These are phyloP conservation scores for Daedaleopsis nitida DNA, from an alignment of 768 basidiomycete species.

Conservation along the genomic window DNA sequence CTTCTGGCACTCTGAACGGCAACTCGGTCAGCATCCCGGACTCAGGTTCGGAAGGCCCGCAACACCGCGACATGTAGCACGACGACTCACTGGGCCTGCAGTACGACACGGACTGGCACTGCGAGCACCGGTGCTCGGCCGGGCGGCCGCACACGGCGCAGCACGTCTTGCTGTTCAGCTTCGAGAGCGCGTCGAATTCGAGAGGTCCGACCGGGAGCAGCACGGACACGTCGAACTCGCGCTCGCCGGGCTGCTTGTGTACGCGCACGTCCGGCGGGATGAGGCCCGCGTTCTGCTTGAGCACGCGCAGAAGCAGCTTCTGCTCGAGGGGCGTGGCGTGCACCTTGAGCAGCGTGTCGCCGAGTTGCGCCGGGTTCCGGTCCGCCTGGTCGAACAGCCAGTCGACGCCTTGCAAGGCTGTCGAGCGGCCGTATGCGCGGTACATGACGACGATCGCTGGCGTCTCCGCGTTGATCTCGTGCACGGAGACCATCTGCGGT, in stretches of 20 bases:
- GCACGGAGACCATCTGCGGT: background rate
- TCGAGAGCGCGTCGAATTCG: constrained; percentile 37
- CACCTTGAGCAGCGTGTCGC: background rate
- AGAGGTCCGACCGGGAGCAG: constrained; percentile 41
- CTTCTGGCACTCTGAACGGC: constrained; percentile 6
- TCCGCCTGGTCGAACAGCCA: too few relatives aligned
- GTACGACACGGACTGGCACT: constrained; percentile 38
- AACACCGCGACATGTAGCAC: background rate
- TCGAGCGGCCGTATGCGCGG: background rate
- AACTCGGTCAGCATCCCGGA: background rate
- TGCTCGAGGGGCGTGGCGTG: constrained; percentile 32
- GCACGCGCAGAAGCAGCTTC: constrained; percentile 33
- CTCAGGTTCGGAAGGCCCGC: background rate
- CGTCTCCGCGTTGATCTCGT: background rate
- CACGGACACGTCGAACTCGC: constrained; percentile 34
- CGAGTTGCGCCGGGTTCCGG: background rate
- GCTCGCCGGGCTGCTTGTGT: constrained; percentile 22
- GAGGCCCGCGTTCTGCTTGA: constrained; percentile 34
- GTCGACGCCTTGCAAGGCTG: background rate
- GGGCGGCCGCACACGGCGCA: constrained; percentile 44
- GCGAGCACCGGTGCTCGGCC: constrained; percentile 35
- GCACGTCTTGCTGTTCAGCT: constrained; percentile 35
- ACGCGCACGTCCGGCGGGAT: constrained; percentile 31
- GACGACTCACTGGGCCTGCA: constrained; percentile 35
- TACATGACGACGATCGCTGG: background rate